Base-by-base conservation (phyloP, 805 yeast genomes). In the Wickerhamiella parazyma region DNA sequence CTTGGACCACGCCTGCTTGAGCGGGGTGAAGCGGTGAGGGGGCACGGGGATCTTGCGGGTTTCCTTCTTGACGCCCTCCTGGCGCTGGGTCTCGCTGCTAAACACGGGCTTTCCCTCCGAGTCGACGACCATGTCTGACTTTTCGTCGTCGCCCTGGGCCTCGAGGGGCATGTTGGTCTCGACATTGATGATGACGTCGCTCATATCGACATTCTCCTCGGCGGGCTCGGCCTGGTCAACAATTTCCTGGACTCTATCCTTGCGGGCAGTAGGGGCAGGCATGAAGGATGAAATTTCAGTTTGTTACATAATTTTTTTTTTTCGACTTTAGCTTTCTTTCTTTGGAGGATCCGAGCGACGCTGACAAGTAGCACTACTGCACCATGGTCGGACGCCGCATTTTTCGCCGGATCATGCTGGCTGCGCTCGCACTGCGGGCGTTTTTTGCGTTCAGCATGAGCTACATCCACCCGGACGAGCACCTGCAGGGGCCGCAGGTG, bases 401-500 rank as follows among this genome's bases (percentile, higher is more conserved):
- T 45, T 73, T 81, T 79, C 62, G 82, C 48, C 55, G 54, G 17
- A 54, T 70, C 4, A 70, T 74, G 51, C 45, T 72, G 8, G 17
- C 65, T 10, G 58, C 73, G 8, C 60, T 76, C 2, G 67, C 67
- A 0, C 52, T 73, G 21, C 57, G 84, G 41, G 61, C 80, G 18
- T 63, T 71, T 20, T 64, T 84, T 36, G 76, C 81, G 0, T 57
- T 81, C 1, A 75, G 80, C 44, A 70, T 80, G 24, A 83, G 95
- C 0, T 91, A 93, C 57, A 77, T 91, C 38, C 99, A 93, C 52
- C 99, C 99, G 0, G 99, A 91, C 66, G 99, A 91, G 63, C 95
- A 87, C 59, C 83, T 84, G 58, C 99, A 93, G 59, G 73, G 78
- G n/a, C 72, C 93, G 38, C 93, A 86, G 58, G 79, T 80, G 0